These are phyloP conservation scores for Penicillium waksmanii DNA, from an alignment of 495 filamentous ascomycete species.

Conservation along the genomic window DNA sequence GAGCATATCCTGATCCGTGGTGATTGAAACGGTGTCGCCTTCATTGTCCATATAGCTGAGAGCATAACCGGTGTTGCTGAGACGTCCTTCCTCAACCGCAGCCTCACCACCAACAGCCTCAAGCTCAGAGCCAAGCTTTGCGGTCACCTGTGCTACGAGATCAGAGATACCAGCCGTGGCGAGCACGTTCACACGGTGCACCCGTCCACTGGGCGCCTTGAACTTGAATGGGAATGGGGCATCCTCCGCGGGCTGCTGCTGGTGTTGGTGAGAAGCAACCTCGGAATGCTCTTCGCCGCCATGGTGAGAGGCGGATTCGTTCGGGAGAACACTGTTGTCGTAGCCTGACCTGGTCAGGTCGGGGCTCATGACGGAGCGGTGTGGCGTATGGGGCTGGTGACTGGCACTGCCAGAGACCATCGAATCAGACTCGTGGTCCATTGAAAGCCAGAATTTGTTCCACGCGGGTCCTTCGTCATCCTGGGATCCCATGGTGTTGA, in stretches of 20 bases:
- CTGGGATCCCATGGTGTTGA: slow-evolving; percentile 74
- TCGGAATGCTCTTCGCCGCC: slow-evolving; percentile 77
- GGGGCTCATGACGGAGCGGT: slow-evolving; percentile 75
- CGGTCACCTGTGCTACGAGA: slow-evolving; percentile 75
- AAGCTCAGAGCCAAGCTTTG: slow-evolving; percentile 86
- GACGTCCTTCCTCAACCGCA: slow-evolving; percentile 70
- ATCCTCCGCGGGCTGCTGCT: slow-evolving; percentile 59
- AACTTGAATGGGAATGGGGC: slow-evolving; percentile 97
- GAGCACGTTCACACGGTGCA: slow-evolving; percentile 87
- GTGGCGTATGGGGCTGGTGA: slow-evolving; percentile 61
- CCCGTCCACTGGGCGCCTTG: slow-evolving; percentile 94
- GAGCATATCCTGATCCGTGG: slow-evolving; percentile 88
- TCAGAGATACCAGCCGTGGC: slow-evolving; percentile 80
- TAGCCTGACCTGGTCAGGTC: slow-evolving; percentile 64
- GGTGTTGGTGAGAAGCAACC: slow-evolving; percentile 54
- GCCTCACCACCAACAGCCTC: slow-evolving; percentile 85
- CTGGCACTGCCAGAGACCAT: slow-evolving; percentile 94
- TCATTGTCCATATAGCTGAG: slow-evolving; percentile 97
- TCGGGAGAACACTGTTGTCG: slow-evolving; percentile 84
- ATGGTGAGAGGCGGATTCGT: slow-evolving; percentile 92
- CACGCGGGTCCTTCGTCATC: slow-evolving; percentile 96
- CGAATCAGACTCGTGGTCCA: slow-evolving; percentile 95
- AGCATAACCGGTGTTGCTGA: slow-evolving; percentile 83
- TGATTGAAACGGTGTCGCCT: slow-evolving; percentile 96
- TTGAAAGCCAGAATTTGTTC: slow-evolving; percentile 99